These are phyloP conservation scores for Acanthamoeba quina DNA, from an alignment of 208 protist species.

Conservation along the genomic window DNA sequence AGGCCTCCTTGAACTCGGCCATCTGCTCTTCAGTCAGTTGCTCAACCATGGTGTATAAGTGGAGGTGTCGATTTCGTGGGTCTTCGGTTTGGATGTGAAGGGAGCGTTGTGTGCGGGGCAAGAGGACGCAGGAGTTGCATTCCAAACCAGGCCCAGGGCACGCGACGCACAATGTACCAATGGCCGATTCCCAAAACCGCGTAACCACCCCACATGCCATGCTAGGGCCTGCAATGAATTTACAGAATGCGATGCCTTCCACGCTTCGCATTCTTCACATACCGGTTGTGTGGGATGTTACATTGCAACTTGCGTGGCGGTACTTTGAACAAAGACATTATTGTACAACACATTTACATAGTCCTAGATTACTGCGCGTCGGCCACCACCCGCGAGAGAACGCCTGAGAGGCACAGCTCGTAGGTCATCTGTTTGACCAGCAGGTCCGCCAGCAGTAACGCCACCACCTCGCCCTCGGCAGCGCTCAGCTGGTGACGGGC, in stretches of 20 bases:
- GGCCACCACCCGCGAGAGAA: not conserved
- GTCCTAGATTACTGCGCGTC: not conserved
- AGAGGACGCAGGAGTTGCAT: not conserved
- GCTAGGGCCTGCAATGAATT: not conserved
- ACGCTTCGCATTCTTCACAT: not conserved
- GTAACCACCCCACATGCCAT: not conserved
- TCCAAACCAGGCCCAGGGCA: not conserved
- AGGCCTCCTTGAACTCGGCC: conserved; percentile 99
- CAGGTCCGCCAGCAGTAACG: conserved; percentile 9
- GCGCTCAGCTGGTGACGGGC: not conserved
- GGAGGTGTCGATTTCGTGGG: too few relatives aligned
- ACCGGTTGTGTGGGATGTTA: not conserved
- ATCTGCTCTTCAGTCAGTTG: conserved; percentile 90
- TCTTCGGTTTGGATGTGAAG: not conserved
- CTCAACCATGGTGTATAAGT: conserved; percentile 9
- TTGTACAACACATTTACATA: not conserved
- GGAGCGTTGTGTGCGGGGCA: not conserved
- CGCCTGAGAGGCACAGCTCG: conserved; percentile 20
- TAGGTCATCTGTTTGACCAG: conserved; percentile 47
- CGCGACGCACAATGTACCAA: not conserved
- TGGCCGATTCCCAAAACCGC: not conserved
- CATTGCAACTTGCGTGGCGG: not conserved
- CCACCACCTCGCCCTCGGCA: not conserved
- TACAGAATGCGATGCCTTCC: not conserved
- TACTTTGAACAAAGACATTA: too few relatives aligned